Base-by-base conservation (phyloP, 2,329 filamentous ascomycete genomes). In the Podosphaera aphanis region DNA sequence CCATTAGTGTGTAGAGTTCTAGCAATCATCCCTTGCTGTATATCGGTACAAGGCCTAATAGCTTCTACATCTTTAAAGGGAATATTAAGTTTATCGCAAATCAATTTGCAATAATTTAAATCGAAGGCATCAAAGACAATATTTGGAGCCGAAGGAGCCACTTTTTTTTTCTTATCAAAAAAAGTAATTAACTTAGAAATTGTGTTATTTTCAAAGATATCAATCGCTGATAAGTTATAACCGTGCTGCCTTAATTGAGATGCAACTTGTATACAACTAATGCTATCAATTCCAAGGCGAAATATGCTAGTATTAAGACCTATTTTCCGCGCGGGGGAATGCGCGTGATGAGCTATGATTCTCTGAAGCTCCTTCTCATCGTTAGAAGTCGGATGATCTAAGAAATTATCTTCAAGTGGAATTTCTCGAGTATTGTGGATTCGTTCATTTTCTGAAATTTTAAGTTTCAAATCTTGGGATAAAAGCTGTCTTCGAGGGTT, bases 261-360 rank as follows among this genome's bases (percentile, higher is more conserved):
- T 0, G 84, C 82, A 8, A 93, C 66, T 55, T 93, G 85, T 4
- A 78, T 70, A 0, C 84, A 82, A 49, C 80, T 86, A 55, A 95
- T 90, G 57, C 86, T 94, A 60, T 94, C 86, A 2, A 94, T 64
- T 0, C 88, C 88, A n/a, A 93, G 71, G 48, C 80, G 76, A 54
- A 88, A 93, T 43, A 95, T 83, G 0, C 82, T 84, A 0, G 75
- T 83, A 8, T 69, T 57, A 11, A 66, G 67, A 2, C 58, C 55
- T 41, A 93, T 77, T 0, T 62, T 63, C 0, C 65, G 54, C 1
- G 57, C 47, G 0, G 70, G 58, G 3, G 70, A 60, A 1, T 66
- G 63, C 0, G 79, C 75, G 20, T 90, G 66, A 5, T 62, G 62
- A 58, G 66, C 51, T 61, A 67, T 51, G 53, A 62, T 21, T 55